These are phyloP conservation scores for Anthoceros angustus DNA, from an alignment of 225 moss, liverwort and hornwort species.

Conservation along the genomic window DNA sequence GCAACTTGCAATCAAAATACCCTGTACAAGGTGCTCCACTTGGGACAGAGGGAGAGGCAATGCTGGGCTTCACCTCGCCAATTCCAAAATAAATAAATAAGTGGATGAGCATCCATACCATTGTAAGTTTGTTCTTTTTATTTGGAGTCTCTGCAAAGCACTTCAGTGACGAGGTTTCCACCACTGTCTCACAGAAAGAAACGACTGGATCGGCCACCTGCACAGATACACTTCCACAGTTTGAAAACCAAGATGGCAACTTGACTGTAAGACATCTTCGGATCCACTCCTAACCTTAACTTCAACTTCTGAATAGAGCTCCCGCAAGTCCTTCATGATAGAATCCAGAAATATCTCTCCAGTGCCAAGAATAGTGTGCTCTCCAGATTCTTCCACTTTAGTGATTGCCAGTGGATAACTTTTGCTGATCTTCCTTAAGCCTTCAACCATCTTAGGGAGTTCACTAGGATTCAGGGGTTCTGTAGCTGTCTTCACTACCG, in stretches of 20 bases:
- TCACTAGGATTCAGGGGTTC: constrained; percentile 96
- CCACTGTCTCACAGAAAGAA: constrained; percentile 98
- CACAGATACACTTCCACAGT: neutral
- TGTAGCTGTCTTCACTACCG: constrained; percentile 92
- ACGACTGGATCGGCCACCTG: constrained; percentile 99
- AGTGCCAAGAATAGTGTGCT: constrained; percentile 95
- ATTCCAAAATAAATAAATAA: neutral
- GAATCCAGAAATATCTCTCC: constrained; percentile 98
- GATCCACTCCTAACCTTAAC: constrained; percentile 44
- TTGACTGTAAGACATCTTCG: too few relatives aligned
- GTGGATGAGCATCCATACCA: constrained; percentile 33
- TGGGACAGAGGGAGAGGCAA: neutral
- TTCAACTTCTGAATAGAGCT: constrained; percentile 97
- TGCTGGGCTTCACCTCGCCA: neutral
- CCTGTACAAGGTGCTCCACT: neutral
- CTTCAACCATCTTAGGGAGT: constrained; percentile 98
- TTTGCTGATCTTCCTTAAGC: constrained; percentile 93
- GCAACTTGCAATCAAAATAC: neutral
- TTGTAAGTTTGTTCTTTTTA: constrained; percentile 96
- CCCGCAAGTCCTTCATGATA: constrained; percentile 95
- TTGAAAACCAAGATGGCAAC: too few relatives aligned
- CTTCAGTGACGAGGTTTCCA: constrained; percentile 94
- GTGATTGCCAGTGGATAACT: constrained; percentile 95
- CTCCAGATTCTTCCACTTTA: constrained; percentile 97
- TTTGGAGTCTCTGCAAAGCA: constrained; percentile 99